Percentiles rank a stretch among this genome's conserved stretches.
Conservation (phyloP, 768 basidiomycete species). For the Leccinum incarnatum region DNA sequence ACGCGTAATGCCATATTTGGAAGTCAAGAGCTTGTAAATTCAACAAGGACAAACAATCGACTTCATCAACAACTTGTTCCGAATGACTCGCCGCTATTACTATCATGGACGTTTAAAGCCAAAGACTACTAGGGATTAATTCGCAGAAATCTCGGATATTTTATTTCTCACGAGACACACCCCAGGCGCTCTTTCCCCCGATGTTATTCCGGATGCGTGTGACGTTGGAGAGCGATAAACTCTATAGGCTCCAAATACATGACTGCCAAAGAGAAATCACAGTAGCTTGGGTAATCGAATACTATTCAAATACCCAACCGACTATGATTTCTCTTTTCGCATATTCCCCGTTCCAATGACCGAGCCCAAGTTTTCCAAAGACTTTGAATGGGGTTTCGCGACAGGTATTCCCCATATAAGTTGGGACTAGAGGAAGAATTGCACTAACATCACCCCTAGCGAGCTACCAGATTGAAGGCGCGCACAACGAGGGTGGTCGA, state of each 20-base stretch:
- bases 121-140: neutral
- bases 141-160: neutral
- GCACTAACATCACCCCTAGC: constrained; percentile 35
- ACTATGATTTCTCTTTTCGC: neutral
- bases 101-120: neutral
- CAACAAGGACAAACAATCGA: constrained; percentile 18
- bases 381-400: constrained; percentile 6
- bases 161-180: neutral
- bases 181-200: neutral
- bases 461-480: constrained; percentile 77
- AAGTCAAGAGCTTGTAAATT: constrained; percentile 14
- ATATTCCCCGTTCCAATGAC: neutral
- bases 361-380: constrained; percentile 1
- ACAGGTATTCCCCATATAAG: neutral
- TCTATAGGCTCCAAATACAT: neutral
- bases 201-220: constrained; percentile 1
- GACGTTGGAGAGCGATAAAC: neutral
- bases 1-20: constrained; percentile 3
- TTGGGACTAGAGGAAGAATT: neutral
- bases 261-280: too few relatives aligned
- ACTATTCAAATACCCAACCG: neutral
- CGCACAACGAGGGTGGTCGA: constrained; percentile 56
- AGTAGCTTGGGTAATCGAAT: too few relatives aligned
- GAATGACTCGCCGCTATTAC: neutral
- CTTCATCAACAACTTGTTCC: too few relatives aligned